Conservation (phyloP, 2,329 filamentous ascomycete genomes). For the Fusarium sp. region DNA sequence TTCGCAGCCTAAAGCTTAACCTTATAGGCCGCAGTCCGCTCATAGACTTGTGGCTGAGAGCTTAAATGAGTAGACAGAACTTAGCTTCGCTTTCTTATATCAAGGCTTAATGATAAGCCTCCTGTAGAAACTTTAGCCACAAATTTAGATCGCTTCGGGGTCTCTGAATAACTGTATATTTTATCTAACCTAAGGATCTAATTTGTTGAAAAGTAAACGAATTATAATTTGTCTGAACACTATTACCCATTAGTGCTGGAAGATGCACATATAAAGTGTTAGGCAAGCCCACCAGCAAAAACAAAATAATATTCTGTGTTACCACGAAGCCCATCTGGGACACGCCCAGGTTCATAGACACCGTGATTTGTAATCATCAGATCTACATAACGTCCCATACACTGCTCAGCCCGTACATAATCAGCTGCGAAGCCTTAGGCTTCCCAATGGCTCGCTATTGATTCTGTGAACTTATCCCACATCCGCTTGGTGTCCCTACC, state of each 20-base stretch:
- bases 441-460: background rate
- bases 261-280: background rate
- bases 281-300: background rate
- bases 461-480: background rate
- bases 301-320: accelerated
- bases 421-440: background rate
- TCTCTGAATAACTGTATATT: background rate
- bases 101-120: too few relatives aligned
- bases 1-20: too few relatives aligned
- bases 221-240: accelerated
- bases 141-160: too few relatives aligned
- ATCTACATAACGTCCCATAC: too few relatives aligned
- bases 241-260: accelerated
- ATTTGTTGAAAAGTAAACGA: background rate
- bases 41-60: too few relatives aligned
- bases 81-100: too few relatives aligned
- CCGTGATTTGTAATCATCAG: accelerated
- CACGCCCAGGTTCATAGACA: background rate
- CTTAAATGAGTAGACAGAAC: too few relatives aligned
- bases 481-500: background rate
- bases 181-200: background rate
- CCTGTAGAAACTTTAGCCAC: too few relatives aligned
- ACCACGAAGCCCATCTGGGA: background rate
- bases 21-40: too few relatives aligned
- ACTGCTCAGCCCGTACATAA: background rate